Evolutionary conservation across 768 basidiomycete species (phyloP).

Genomic region (Podaxis mareebaensis): DNA sequence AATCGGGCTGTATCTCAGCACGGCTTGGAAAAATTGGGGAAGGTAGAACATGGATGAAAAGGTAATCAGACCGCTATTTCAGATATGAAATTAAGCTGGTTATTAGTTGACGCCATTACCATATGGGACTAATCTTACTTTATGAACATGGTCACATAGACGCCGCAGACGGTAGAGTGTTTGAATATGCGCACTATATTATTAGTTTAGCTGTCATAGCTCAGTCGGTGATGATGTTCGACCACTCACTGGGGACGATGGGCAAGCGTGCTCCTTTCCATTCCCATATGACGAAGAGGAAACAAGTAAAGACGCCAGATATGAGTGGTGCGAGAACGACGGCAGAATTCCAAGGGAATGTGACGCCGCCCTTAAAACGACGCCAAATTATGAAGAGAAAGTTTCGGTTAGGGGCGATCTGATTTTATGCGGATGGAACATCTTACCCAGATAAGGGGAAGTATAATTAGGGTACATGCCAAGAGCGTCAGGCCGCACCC

Average conservation of each 20-base stretch:
- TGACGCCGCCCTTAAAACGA: slow-evolving; percentile 62
- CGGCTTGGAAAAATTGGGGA: slow-evolving; percentile 77
- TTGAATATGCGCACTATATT: slow-evolving; percentile 69
- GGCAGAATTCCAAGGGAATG: slow-evolving; percentile 71
- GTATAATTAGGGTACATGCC: slow-evolving; percentile 61
- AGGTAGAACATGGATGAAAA: slow-evolving; percentile 70
- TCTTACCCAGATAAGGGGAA: slow-evolving; percentile 72
- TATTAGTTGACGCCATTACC: not conserved
- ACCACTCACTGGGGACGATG: slow-evolving; percentile 63
- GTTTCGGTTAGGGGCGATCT: not conserved
- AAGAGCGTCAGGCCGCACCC: slow-evolving; percentile 59
- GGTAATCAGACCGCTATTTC: slow-evolving; percentile 55
- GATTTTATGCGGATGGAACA: not conserved
- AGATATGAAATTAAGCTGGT: not conserved
- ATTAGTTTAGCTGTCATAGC: not conserved
- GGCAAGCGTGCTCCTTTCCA: slow-evolving; percentile 70
- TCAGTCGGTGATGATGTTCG: not conserved
- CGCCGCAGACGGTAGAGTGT: slow-evolving; percentile 62
- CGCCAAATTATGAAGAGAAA: not conserved
- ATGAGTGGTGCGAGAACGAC: slow-evolving; percentile 61
- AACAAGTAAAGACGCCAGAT: slow-evolving; percentile 53
- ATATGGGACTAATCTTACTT: slow-evolving; percentile 39
- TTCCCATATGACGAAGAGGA: slow-evolving; percentile 70
- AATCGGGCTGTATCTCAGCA: slow-evolving; percentile 64
- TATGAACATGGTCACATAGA: slow-evolving; percentile 70